Evolutionary conservation across 768 basidiomycete species (phyloP), one percentile per base, ranked within the genome.

Genomic region (Suillus ampliporus): DNA sequence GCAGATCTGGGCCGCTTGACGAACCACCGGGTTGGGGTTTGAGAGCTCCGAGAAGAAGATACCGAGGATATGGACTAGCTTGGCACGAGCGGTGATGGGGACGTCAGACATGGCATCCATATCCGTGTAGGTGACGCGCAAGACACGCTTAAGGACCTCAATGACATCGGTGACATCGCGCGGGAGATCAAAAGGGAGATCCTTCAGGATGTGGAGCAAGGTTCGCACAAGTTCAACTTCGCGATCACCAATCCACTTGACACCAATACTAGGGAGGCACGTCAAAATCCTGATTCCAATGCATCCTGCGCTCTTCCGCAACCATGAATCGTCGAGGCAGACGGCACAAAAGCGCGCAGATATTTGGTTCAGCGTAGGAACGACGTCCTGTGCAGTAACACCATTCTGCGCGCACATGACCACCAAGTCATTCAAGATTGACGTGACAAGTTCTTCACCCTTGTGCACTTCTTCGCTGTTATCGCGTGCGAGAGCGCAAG

Each of bases 251-350:
- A 94, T 83, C 92, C 95, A 95, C 66, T 84, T 86, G 53, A 84
- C 79, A 19, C 90, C 91, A 44, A 97, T 75, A 14, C 88, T 85
- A 1, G 90, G 84, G 19, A 89, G 87, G 58, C 80, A 77, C 0
- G 90, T 86, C 78, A 99, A 85, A 58, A 96, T 87, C 63, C 84
- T 86, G 72, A 99, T 90, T 4, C 95, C 97, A 52, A 79, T 82
- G 68, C 92, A 95, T 14, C 95, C 97, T 10, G 96, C 97, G 69
- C 88, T 89, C 76, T 98, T 97, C 60, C 87, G 83, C 4, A 83
- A 83, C 96, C 96, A 97, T 0, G 92, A 84, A 69, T 95, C 95
- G 61, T 97, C 96, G 60, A 95, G 84, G 71, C 96, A 97, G 28
- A 97, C 81, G 3, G 91, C 87, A 48, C 86, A 88, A 77, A 98